Evolutionary conservation across 116 monocot species (phyloP).

Genomic region (Zostera marina): DNA sequence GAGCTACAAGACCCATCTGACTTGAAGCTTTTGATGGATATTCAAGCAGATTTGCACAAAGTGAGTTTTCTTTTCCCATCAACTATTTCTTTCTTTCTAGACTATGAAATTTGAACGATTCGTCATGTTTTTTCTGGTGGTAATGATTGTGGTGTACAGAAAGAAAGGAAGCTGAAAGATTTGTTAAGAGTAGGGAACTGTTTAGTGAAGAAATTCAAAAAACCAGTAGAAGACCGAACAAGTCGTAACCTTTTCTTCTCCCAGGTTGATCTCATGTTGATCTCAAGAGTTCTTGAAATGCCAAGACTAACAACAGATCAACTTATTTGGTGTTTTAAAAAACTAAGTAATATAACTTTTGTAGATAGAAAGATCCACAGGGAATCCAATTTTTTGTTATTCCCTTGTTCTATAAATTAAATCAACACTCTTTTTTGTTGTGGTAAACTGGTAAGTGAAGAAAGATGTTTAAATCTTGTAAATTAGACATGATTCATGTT

Average conservation of each 20-base stretch:
- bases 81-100: neutral
- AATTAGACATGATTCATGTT: too few species aligned
- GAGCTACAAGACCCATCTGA: slow-evolving; percentile 67
- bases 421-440: too few species aligned
- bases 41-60: slow-evolving; percentile 15
- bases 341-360: slow-evolving; percentile 46
- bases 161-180: slow-evolving; percentile 72
- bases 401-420: slow-evolving; percentile 36
- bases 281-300: slow-evolving; percentile 64
- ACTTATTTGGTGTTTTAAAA: slow-evolving; percentile 71
- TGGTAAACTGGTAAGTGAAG: too few species aligned
- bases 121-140: neutral
- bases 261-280: slow-evolving; percentile 67
- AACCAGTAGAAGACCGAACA: slow-evolving; percentile 34
- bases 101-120: neutral
- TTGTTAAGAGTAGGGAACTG: slow-evolving; percentile 57
- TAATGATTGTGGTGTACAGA: slow-evolving; percentile 28
- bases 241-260: slow-evolving; percentile 69
- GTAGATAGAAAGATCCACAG: slow-evolving; percentile 42
- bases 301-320: slow-evolving; percentile 62
- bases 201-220: slow-evolving; percentile 78
- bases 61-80: neutral
- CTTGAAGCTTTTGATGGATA: slow-evolving; percentile 5
- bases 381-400: slow-evolving; percentile 57
- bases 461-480: too few species aligned